phyloP scores from a whole-genome alignment of 2,329 filamentous ascomycete species.

The Pseudogymnoascus sp. region DNA sequence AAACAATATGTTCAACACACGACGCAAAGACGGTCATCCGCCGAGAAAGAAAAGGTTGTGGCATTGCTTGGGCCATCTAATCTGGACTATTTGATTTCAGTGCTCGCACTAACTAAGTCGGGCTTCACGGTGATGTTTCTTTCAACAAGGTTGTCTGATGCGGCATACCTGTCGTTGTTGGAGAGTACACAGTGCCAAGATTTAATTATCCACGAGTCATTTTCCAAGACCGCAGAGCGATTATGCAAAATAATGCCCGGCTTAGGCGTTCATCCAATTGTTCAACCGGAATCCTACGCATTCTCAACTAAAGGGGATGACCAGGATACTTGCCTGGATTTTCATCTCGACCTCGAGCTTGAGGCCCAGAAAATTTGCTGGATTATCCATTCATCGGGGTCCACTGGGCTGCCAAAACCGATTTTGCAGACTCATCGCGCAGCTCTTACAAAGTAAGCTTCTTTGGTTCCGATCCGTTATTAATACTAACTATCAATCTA shows the following conservation, averaged over 20 bases:
- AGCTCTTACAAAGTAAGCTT: slow-evolving; percentile 29
- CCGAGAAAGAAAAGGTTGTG: slow-evolving; percentile 33
- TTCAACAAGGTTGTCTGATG: slow-evolving; percentile 45
- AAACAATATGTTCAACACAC: slow-evolving; percentile 12
- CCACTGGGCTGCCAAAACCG: slow-evolving; percentile 53
- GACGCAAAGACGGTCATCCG: slow-evolving; percentile 15
- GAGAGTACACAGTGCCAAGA: slow-evolving; percentile 31
- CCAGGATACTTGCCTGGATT: slow-evolving; percentile 43
- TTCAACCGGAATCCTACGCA: slow-evolving; percentile 45
- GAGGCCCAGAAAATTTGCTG: slow-evolving; percentile 21
- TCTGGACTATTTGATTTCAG: slow-evolving; percentile 45
- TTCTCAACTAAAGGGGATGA: slow-evolving; percentile 44
- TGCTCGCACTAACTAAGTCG: slow-evolving; percentile 45
- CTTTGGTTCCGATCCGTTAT: slow-evolving; percentile 26
- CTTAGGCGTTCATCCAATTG: slow-evolving; percentile 30
- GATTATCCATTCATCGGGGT: slow-evolving; percentile 37
- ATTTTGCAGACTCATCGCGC: slow-evolving; percentile 42
- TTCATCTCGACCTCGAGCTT: slow-evolving; percentile 31
- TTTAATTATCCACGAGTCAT: slow-evolving; percentile 21
- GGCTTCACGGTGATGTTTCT: slow-evolving; percentile 47
- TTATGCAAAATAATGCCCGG: slow-evolving; percentile 20
- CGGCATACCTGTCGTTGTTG: slow-evolving; percentile 43
- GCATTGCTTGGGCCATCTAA: slow-evolving; percentile 42
- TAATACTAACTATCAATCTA: slow-evolving; percentile 12
- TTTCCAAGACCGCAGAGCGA: slow-evolving; percentile 21